Evolutionary conservation across 768 basidiomycete genomes (phyloP), one percentile per base, ranked within the genome.

Genomic region (Amanita fuliginea): DNA sequence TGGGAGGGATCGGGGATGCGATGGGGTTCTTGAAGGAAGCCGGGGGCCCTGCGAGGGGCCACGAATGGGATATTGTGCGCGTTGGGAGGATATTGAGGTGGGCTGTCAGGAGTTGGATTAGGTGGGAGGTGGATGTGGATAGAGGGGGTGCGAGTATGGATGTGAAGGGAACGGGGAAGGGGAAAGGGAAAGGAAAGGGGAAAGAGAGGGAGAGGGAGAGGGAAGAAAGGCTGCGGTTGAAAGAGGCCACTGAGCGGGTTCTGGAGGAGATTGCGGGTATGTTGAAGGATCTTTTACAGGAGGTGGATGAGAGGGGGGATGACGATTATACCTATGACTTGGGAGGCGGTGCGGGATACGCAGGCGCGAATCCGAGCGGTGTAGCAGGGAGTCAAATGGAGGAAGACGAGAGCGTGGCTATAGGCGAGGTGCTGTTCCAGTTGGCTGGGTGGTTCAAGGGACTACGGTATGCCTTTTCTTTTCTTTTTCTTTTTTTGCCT

Each of bases 261-360:
- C 57, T 90, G 50, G 76, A 80, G 40, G 87, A 90, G 62, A 76
- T 77, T 4, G 78, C 83, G 1, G 78, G 80, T 0, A 74, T 83
- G 5, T 56, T 85, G 52, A 82, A 79, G 59, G 87, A 89, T 54
- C 72, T 86, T 4, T 72, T 86, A 11, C 81, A 84, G 55, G 84
- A 86, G 54, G 70, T 83, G 42, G 84, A 87, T 53, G 74, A 76
- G 18, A 69, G 76, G 49, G 81, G 80, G 9, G 83, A 87, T 33
- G 74, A 73, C 13, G 73, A 76, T 49, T 81, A 81, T 14, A 82
- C 86, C 26, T 53, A 73, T 69, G 49, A 72, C 86, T 42, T 56
- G 87, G 49, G 76, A 79, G 40, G 86, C 86, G 62, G 76, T 76
- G 6, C 78, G 81, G 2, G 78, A 78, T 0, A 74, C 83, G 7